Percentiles rank a stretch among this genome's conserved stretches.
Conservation (phyloP, 805 yeast genomes). For the Sugiyamaella qingdaonensis region DNA sequence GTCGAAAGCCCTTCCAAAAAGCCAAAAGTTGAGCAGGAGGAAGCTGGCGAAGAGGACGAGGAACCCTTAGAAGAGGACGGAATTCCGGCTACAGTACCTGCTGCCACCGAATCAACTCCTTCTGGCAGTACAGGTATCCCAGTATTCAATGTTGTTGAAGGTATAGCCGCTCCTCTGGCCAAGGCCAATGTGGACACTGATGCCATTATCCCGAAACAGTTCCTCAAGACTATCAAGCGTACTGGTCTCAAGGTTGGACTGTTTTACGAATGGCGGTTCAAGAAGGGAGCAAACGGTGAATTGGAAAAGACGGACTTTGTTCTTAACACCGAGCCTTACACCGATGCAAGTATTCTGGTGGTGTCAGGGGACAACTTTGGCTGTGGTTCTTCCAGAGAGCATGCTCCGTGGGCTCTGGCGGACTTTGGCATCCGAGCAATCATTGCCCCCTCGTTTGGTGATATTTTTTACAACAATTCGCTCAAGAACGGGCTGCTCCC, state of each 20-base stretch:
- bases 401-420: slow-evolving; percentile 98
- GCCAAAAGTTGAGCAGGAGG: slow-evolving; percentile 48
- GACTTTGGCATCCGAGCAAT: slow-evolving; percentile 95
- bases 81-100: slow-evolving; percentile 61
- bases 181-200: slow-evolving; percentile 97
- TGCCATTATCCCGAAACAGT: slow-evolving; percentile 98
- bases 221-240: slow-evolving; percentile 94
- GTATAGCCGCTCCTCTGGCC: slow-evolving; percentile 90
- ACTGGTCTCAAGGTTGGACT: slow-evolving; percentile 87
- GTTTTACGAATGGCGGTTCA: slow-evolving; percentile 87
- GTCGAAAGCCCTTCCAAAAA: slow-evolving; percentile 39
- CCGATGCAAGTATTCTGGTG: slow-evolving; percentile 72
- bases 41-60: slow-evolving; percentile 13
- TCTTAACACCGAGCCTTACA: slow-evolving; percentile 80
- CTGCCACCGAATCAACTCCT: slow-evolving; percentile 30
- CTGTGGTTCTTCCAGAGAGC: slow-evolving; percentile 98
- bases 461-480: slow-evolving; percentile 95
- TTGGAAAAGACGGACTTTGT: slow-evolving; percentile 76
- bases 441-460: slow-evolving; percentile 98
- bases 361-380: slow-evolving; percentile 98
- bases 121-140: slow-evolving; percentile 58
- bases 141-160: slow-evolving; percentile 67
- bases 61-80: slow-evolving; percentile 23
- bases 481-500: slow-evolving; percentile 94
- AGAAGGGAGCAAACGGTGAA: slow-evolving; percentile 54